phyloP scores from a whole-genome alignment of 192 early-diverging fungal species.

The Coemansia sp. region DNA sequence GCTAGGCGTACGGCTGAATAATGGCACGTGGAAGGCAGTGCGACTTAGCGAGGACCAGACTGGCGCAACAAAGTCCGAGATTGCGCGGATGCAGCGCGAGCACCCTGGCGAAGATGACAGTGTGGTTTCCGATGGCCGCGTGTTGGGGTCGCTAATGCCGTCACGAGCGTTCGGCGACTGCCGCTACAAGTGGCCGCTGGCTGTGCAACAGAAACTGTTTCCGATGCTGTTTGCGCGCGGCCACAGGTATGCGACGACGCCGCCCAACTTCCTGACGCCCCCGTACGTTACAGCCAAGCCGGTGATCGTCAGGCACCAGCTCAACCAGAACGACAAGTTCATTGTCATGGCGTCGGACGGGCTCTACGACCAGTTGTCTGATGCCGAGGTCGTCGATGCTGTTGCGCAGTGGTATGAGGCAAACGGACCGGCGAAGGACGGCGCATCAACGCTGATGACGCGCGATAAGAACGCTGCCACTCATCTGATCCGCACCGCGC shows the following conservation, averaged over 20 bases:
- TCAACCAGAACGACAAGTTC: constrained; percentile 64
- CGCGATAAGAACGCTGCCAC: constrained; percentile 66
- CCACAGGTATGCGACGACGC: constrained; percentile 51
- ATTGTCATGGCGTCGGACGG: constrained; percentile 83
- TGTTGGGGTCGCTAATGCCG: constrained; percentile 59
- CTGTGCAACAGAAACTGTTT: constrained; percentile 56
- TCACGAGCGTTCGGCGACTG: constrained; percentile 68
- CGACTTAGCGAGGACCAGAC: constrained; percentile 67
- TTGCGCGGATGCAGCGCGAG: constrained; percentile 59
- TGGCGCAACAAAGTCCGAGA: constrained; percentile 51
- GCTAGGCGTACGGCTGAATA: constrained; percentile 41
- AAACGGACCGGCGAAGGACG: neutral
- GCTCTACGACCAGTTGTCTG: constrained; percentile 73
- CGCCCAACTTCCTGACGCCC: constrained; percentile 59
- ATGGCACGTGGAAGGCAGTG: constrained; percentile 55
- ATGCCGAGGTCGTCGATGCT: constrained; percentile 56
- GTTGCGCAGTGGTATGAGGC: constrained; percentile 54
- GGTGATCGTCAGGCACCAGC: constrained; percentile 60
- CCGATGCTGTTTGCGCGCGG: constrained; percentile 30
- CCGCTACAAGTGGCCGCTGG: constrained; percentile 67
- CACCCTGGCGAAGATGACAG: constrained; percentile 70
- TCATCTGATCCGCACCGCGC: constrained; percentile 67
- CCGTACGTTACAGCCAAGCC: constrained; percentile 79
- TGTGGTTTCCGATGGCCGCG: constrained; percentile 58
- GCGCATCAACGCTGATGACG: constrained; percentile 9